These are phyloP conservation scores for Trichoderma brevicompactum DNA, from an alignment of 2,329 filamentous ascomycete species.

Conservation along the genomic window DNA sequence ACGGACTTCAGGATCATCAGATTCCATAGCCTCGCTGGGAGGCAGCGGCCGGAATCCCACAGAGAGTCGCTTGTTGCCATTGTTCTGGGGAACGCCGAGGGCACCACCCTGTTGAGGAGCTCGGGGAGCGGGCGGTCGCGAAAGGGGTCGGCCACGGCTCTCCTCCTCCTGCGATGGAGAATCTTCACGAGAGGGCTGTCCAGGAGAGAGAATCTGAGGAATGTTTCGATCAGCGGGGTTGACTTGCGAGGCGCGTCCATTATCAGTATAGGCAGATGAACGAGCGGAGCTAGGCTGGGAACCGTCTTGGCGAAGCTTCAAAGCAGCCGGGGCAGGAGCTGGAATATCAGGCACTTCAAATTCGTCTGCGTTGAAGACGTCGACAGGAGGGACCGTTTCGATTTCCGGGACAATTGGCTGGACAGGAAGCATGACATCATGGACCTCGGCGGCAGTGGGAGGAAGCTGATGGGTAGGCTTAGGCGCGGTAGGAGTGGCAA, in stretches of 20 bases:
- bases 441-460: constrained; percentile 30
- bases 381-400: constrained; percentile 42
- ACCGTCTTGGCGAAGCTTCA: constrained; percentile 37
- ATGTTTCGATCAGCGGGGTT: constrained; percentile 41
- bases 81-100: constrained; percentile 59
- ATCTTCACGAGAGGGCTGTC: constrained; percentile 34
- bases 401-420: constrained; percentile 47
- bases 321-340: constrained; percentile 38
- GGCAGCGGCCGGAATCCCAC: constrained; percentile 83
- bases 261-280: constrained; percentile 28
- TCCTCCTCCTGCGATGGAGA: constrained; percentile 43
- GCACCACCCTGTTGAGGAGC: constrained; percentile 38
- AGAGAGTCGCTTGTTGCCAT: constrained; percentile 63
- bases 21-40: constrained; percentile 75
- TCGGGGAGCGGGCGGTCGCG: constrained; percentile 32
- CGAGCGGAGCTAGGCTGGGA: constrained; percentile 28
- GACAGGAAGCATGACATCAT: constrained; percentile 39
- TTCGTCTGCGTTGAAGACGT: constrained; percentile 31
- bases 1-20: constrained; percentile 89
- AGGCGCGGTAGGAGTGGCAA: constrained; percentile 42
- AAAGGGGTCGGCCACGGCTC: constrained; percentile 44
- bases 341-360: constrained; percentile 38
- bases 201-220: constrained; percentile 39
- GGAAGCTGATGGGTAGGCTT: constrained; percentile 37
- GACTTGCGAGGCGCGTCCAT: constrained; percentile 28